Conservation (phyloP, 331 rosid species). For the Stylosanthes scabra region DNA sequence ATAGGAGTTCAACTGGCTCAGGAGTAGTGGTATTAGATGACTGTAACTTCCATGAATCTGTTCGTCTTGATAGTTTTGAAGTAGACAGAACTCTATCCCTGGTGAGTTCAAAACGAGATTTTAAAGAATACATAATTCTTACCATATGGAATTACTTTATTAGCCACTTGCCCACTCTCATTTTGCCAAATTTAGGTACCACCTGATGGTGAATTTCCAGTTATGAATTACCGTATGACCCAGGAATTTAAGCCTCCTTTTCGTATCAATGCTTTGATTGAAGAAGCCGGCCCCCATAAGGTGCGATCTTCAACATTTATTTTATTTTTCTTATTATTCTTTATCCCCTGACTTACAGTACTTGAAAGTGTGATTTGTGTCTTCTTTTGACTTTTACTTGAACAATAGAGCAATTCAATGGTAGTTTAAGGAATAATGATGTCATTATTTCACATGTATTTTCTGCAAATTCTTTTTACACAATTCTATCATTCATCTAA, state of each 20-base stretch:
- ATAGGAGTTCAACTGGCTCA: slow-evolving; percentile 71
- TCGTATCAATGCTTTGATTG: slow-evolving; percentile 76
- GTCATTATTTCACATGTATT: slow-evolving; percentile 1
- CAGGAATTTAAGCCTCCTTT: slow-evolving; percentile 92
- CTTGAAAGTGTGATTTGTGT: background rate
- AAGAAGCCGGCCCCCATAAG: slow-evolving; percentile 79
- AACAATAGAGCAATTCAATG: slow-evolving; percentile 15
- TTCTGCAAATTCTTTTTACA: slow-evolving; percentile 19
- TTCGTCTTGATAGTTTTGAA: slow-evolving; percentile 83
- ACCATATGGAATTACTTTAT: background rate
- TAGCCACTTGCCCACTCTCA: slow-evolving; percentile 16
- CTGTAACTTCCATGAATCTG: slow-evolving; percentile 95
- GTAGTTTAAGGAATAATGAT: slow-evolving; percentile 14
- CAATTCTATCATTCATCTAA: background rate
- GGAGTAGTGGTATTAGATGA: slow-evolving; percentile 84
- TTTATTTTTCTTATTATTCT: slow-evolving; percentile 8
- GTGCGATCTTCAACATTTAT: slow-evolving; percentile 53
- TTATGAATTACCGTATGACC: slow-evolving; percentile 92
- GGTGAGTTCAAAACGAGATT: slow-evolving; percentile 53
- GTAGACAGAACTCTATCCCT: slow-evolving; percentile 72
- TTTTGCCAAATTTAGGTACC: slow-evolving; percentile 62
- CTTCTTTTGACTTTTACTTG: slow-evolving; percentile 16
- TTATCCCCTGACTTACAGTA: slow-evolving; percentile 15
- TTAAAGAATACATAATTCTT: slow-evolving; percentile 20
- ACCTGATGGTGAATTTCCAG: slow-evolving; percentile 91